A percentile compares a stretch with the other conserved stretches of the same genome.
Evolutionary conservation across 768 basidiomycete species (phyloP).

Genomic region (Podaxis rugospora): DNA sequence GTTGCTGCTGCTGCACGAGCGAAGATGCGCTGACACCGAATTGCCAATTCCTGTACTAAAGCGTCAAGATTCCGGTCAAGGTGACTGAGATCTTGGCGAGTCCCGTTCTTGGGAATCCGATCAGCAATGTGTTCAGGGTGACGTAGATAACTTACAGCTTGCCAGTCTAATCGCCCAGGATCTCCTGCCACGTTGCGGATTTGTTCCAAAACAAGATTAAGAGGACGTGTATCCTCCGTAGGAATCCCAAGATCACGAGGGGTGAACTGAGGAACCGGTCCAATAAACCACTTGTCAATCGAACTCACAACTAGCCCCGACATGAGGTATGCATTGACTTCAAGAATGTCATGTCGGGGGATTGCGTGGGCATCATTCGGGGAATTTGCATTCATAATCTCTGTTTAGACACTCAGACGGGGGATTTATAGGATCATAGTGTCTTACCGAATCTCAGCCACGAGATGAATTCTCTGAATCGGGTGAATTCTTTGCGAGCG

Average conservation of each 20-base stretch:
- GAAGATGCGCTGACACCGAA: conserved; percentile 59
- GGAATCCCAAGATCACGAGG: conserved; percentile 46
- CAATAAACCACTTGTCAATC: conserved; percentile 80
- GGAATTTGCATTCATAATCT: conserved; percentile 47
- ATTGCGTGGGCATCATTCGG: conserved; percentile 43
- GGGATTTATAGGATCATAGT: neutral
- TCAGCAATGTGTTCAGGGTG: conserved; percentile 25
- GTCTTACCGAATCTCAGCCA: conserved; percentile 73
- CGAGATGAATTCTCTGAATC: conserved; percentile 74
- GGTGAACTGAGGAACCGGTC: conserved; percentile 50
- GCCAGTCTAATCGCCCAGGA: conserved; percentile 43
- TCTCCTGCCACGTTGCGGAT: conserved; percentile 46
- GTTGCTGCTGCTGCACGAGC: conserved; percentile 56
- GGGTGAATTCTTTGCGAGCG: conserved; percentile 61
- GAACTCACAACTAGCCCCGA: conserved; percentile 63
- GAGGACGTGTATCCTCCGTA: conserved; percentile 24
- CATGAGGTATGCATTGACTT: conserved; percentile 77
- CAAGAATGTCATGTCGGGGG: conserved; percentile 67
- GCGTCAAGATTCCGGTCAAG: conserved; percentile 67
- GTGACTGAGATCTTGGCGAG: conserved; percentile 47
- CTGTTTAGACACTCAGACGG: conserved; percentile 22
- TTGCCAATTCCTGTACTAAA: conserved; percentile 57
- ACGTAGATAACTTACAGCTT: conserved; percentile 40
- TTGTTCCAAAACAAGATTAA: conserved; percentile 40
- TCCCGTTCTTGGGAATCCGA: conserved; percentile 32